These are phyloP conservation scores for Blattamonas nauphoetae DNA, from an alignment of 78 protist genomes.

Conservation along the genomic window DNA sequence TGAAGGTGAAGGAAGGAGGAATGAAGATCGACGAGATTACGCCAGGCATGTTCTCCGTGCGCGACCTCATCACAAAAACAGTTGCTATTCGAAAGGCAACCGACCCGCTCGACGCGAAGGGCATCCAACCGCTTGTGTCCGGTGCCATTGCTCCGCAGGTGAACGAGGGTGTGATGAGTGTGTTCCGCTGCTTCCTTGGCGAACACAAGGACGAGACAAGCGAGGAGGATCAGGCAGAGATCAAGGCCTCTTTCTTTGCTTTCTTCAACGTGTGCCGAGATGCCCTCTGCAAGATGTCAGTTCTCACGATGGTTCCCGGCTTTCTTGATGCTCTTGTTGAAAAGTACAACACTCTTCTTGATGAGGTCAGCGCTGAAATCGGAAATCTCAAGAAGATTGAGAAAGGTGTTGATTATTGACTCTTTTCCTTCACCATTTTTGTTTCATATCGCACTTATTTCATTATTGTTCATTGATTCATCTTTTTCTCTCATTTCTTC, in stretches of 20 bases:
- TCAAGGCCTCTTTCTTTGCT: background rate
- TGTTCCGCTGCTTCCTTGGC: background rate
- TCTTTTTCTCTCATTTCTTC: too few relatives aligned
- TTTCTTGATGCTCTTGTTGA: background rate
- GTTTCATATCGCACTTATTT: too few relatives aligned
- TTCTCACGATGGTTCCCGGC: background rate
- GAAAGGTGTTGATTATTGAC: too few relatives aligned
- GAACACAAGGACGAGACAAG: background rate
- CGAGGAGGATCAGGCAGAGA: background rate
- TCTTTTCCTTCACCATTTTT: too few relatives aligned
- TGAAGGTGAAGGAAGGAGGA: background rate
- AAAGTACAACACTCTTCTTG: background rate
- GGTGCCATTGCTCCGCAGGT: background rate
- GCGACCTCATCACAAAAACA: background rate
- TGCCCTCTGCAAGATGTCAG: background rate
- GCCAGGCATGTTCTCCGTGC: background rate
- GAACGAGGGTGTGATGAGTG: background rate
- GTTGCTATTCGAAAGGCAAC: background rate
- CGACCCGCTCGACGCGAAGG: background rate
- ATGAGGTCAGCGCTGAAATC: too few relatives aligned
- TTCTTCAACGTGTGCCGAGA: background rate
- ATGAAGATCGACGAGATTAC: background rate
- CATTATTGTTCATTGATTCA: too few relatives aligned
- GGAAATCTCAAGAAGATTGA: too few relatives aligned
- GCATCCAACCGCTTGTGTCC: background rate